Evolutionary conservation across 768 basidiomycete species (phyloP).

Genomic region (Trametes coccinea): DNA sequence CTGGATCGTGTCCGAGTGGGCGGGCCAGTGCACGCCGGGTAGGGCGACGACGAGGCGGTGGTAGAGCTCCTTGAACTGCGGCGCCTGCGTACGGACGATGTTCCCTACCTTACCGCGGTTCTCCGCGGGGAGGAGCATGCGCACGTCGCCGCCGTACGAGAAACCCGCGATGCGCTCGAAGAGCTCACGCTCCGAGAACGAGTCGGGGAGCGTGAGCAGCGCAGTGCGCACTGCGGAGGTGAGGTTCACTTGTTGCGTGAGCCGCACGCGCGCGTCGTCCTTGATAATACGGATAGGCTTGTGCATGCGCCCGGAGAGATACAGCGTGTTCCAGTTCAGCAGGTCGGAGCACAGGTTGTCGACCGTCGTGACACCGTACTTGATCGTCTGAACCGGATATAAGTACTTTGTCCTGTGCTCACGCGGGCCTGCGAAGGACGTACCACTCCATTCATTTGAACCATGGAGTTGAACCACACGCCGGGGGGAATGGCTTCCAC

Average conservation of each 20-base stretch:
- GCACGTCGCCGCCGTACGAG: constrained; percentile 86
- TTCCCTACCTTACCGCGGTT: constrained; percentile 93
- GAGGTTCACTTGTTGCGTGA: constrained; percentile 93
- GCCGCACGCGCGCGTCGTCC: constrained; percentile 87
- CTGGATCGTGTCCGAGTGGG: constrained; percentile 50
- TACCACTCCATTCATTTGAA: constrained; percentile 82
- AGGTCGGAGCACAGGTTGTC: constrained; percentile 89
- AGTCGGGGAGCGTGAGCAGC: constrained; percentile 79
- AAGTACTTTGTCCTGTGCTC: neutral
- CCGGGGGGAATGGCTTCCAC: constrained; percentile 80
- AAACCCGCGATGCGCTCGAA: constrained; percentile 86
- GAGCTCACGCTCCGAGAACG: constrained; percentile 79
- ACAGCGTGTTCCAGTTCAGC: constrained; percentile 89
- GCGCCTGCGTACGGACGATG: constrained; percentile 80
- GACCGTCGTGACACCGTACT: constrained; percentile 94
- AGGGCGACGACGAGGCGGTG: constrained; percentile 73
- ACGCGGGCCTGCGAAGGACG: constrained; percentile 34
- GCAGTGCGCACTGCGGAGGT: constrained; percentile 88
- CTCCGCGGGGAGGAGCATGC: constrained; percentile 94
- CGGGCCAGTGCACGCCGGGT: constrained; percentile 77
- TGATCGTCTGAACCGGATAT: constrained; percentile 67
- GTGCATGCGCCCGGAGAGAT: constrained; percentile 95
- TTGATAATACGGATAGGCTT: constrained; percentile 94
- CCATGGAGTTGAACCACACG: constrained; percentile 95
- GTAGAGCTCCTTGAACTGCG: constrained; percentile 88